Evolutionary conservation across 495 filamentous ascomycete species (phyloP).

Genomic region (Parmelia sp.): DNA sequence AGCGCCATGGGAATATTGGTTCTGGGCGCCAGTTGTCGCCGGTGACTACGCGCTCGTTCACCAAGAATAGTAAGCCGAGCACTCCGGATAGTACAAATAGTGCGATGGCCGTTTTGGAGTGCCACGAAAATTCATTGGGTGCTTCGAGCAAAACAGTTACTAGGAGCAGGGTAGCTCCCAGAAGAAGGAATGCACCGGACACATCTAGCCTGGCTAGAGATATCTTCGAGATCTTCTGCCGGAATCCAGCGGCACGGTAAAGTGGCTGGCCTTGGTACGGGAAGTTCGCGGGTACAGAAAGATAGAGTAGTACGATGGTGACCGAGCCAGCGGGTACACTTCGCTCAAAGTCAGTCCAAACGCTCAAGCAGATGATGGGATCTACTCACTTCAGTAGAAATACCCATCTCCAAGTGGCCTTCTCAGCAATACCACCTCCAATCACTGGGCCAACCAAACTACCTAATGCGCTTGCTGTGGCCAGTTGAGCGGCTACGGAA

Average conservation of each 20-base stretch:
- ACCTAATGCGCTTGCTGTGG: slow-evolving; percentile 23
- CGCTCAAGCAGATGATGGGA: slow-evolving; percentile 23
- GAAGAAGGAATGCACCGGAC: slow-evolving; percentile 42
- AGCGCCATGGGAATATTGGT: slow-evolving; percentile 28
- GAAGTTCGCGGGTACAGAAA: slow-evolving; percentile 27
- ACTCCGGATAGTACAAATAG: slow-evolving; percentile 29
- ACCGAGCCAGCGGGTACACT: slow-evolving; percentile 37
- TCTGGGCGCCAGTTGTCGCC: slow-evolving; percentile 20
- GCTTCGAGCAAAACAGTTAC: slow-evolving; percentile 50
- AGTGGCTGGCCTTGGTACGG: slow-evolving; percentile 3
- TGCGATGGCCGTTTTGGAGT: slow-evolving; percentile 36
- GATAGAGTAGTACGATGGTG: slow-evolving; percentile 38
- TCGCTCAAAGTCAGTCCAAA: neutral
- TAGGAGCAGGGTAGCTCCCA: slow-evolving; percentile 46
- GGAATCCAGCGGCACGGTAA: neutral
- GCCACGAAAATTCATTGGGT: slow-evolving; percentile 36
- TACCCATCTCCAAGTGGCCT: slow-evolving; percentile 42
- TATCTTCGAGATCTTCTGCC: neutral
- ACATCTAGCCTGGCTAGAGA: slow-evolving; percentile 36
- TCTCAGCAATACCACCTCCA: slow-evolving; percentile 37
- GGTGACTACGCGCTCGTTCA: slow-evolving; percentile 26
- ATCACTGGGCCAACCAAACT: slow-evolving; percentile 40
- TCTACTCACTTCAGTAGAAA: slow-evolving; percentile 37
- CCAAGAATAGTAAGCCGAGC: slow-evolving; percentile 28
- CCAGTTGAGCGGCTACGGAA: slow-evolving; percentile 17